Conservation (phyloP, 164 flowering plant genomes). For the Amborella trichopoda region DNA sequence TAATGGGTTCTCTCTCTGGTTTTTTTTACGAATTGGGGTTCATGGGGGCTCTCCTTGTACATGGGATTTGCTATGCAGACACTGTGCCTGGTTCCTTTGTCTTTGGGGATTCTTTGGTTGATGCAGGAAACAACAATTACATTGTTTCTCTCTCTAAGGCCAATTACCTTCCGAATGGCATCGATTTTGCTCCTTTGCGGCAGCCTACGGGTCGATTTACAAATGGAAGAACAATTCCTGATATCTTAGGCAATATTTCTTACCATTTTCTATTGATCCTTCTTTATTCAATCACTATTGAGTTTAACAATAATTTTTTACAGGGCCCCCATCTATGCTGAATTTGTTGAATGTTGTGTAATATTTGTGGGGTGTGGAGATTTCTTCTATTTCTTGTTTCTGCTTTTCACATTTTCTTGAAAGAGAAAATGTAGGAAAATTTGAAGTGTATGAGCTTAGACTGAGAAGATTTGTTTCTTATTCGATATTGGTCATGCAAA, state of each 20-base stretch:
- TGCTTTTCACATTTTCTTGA: neutral
- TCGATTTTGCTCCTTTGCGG: conserved; percentile 39
- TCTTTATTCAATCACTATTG: neutral
- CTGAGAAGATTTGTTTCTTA: too few relatives aligned
- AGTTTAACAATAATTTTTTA: neutral
- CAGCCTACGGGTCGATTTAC: conserved; percentile 60
- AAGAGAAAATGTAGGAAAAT: neutral
- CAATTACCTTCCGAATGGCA: conserved; percentile 52
- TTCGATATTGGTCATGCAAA: too few relatives aligned
- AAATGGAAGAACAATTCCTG: conserved; percentile 66
- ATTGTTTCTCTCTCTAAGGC: conserved; percentile 53
- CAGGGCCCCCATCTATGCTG: too few relatives aligned
- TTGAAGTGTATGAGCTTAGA: neutral
- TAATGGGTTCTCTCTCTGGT: conserved; percentile 6
- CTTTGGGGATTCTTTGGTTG: conserved; percentile 80
- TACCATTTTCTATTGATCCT: neutral
- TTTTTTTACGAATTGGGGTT: neutral
- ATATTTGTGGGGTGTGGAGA: conserved; percentile 1
- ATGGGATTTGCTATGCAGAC: conserved; percentile 11
- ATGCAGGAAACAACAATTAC: conserved; percentile 78
- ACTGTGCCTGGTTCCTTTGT: conserved; percentile 41
- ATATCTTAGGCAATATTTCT: conserved; percentile 41
- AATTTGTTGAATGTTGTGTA: neutral
- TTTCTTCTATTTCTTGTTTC: neutral
- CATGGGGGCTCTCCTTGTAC: neutral